Evolutionary conservation across 495 filamentous ascomycete genomes (phyloP).

Genomic region (Xylaria acuta): DNA sequence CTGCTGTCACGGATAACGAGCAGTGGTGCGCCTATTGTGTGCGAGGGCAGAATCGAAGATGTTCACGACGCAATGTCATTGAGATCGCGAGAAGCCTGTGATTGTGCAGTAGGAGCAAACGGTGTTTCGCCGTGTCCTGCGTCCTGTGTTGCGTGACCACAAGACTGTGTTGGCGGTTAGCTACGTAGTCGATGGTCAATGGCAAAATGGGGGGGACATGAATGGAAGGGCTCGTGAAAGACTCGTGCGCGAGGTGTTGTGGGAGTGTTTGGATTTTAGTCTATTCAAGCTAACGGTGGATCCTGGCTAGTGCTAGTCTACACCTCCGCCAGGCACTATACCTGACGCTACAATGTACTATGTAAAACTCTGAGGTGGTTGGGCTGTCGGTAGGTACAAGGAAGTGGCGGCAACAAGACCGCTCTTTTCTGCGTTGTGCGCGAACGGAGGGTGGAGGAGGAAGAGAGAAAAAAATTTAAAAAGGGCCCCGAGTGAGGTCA

Average conservation of each 20-base stretch:
- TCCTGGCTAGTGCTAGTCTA: constrained; percentile 2
- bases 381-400: not conserved
- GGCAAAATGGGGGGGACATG: not conserved
- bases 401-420: constrained; percentile 17
- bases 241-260: not conserved
- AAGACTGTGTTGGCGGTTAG: not conserved
- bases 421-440: constrained; percentile 11
- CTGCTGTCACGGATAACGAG: constrained; percentile 30
- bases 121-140: not conserved
- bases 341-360: not conserved
- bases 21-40: constrained; percentile 9
- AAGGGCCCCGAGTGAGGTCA: constrained; percentile 7
- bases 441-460: not conserved
- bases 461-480: constrained; percentile 16
- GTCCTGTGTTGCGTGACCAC: constrained; percentile 16
- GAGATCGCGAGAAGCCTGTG: not conserved
- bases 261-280: constrained; percentile 12
- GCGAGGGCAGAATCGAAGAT: not conserved
- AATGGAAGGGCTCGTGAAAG: not conserved
- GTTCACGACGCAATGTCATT: not conserved
- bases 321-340: not conserved
- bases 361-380: constrained; percentile 4
- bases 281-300: not conserved
- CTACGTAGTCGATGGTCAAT: too few species aligned
- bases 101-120: not conserved